A percentile compares a stretch with the other conserved stretches of the same genome.
Conservation (phyloP, 169 alveolate genomes). For the Cytauxzoon felis region DNA sequence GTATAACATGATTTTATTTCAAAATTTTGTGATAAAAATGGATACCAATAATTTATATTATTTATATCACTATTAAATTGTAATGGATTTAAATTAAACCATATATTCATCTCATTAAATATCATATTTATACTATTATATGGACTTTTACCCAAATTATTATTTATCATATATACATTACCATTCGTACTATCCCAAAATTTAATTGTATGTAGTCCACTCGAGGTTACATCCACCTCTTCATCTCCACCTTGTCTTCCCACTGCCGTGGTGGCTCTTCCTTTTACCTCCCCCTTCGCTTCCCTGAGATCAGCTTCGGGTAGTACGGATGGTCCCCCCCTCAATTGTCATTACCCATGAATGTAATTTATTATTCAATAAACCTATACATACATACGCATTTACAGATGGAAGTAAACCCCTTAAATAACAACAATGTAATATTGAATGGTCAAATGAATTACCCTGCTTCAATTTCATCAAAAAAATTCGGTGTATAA, state of each 20-base stretch:
- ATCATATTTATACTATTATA: conserved; percentile 70
- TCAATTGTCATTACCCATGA: conserved; percentile 73
- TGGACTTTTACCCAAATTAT: conserved; percentile 62
- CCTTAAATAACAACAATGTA: conserved; percentile 65
- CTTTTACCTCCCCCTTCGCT: not conserved
- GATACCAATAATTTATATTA: conserved; percentile 68
- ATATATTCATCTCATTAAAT: conserved; percentile 73
- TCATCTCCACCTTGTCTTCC: too few relatives aligned
- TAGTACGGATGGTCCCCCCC: not conserved
- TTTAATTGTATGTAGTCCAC: conserved; percentile 63
- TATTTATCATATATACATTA: conserved; percentile 2
- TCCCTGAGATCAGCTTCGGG: not conserved
- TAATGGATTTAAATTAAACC: conserved; percentile 71
- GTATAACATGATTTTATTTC: conserved; percentile 28
- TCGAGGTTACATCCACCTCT: conserved; percentile 72
- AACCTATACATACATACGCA: conserved; percentile 75
- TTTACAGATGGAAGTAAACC: conserved; percentile 67
- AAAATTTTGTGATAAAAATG: conserved; percentile 54
- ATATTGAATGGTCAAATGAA: conserved; percentile 75
- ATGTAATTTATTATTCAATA: conserved; percentile 65
- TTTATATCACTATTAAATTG: conserved; percentile 69
- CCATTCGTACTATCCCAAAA: conserved; percentile 41
- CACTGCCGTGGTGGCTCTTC: too few relatives aligned
- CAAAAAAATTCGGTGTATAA: conserved; percentile 75
- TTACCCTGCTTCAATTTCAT: conserved; percentile 74